phyloP scores from a whole-genome alignment of 495 filamentous ascomycete genomes.

The Mytilinidion resinicola region DNA sequence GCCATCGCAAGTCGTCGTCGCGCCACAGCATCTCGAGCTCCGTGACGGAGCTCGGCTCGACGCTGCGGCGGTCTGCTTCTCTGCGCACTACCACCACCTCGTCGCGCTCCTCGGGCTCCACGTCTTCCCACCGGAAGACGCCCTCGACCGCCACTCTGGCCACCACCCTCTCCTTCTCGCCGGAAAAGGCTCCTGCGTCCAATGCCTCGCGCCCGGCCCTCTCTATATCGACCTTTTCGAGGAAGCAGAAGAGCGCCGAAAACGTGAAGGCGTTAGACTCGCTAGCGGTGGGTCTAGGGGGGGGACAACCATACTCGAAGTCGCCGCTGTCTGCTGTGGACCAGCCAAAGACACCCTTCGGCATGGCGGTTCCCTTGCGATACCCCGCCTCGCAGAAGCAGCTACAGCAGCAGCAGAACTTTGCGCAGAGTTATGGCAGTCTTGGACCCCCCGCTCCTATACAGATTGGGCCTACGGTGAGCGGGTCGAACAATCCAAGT shows the following conservation, averaged over 20 bases:
- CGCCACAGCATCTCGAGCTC: constrained; percentile 28
- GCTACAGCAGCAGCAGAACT: constrained; percentile 13
- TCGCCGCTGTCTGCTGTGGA: constrained; percentile 25
- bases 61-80: constrained; percentile 22
- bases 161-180: constrained; percentile 25
- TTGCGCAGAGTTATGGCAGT: constrained; percentile 9
- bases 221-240: constrained; percentile 26
- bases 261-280: constrained; percentile 16
- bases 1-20: constrained; percentile 6
- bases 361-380: constrained; percentile 26
- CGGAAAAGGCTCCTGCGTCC: constrained; percentile 16
- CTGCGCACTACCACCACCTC: constrained; percentile 13
- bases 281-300: background rate
- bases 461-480: constrained; percentile 2
- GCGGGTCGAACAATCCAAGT: constrained; percentile 55
- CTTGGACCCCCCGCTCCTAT: constrained; percentile 22
- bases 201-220: constrained; percentile 19
- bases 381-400: constrained; percentile 23
- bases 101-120: background rate
- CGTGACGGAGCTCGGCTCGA: constrained; percentile 25
- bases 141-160: constrained; percentile 22
- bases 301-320: constrained; percentile 15
- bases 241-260: constrained; percentile 24
- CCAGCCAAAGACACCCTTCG: constrained; percentile 25
- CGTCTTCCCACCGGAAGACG: constrained; percentile 22